Conservation (phyloP, 2,329 filamentous ascomycete genomes). For the Ceratocystis smalleyi region DNA sequence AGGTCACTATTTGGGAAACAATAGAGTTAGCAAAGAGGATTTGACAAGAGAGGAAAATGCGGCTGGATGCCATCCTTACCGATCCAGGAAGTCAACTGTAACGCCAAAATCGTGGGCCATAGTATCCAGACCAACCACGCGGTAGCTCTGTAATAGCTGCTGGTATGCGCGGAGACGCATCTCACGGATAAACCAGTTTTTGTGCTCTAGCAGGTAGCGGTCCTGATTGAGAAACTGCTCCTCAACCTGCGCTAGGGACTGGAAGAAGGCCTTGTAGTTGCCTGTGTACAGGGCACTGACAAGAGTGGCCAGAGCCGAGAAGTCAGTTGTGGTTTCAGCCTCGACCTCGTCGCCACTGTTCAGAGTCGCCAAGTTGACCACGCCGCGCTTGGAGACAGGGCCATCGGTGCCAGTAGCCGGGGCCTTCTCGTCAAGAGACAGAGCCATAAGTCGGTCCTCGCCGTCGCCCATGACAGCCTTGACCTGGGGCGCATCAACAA, state of each 20-base stretch:
- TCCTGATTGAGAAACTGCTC: constrained; percentile 88
- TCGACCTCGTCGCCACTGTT: constrained; percentile 49
- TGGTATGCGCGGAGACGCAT: constrained; percentile 95
- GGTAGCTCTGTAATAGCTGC: constrained; percentile 92
- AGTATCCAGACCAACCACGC: constrained; percentile 87
- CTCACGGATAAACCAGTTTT: constrained; percentile 92
- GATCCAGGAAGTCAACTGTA: constrained; percentile 88
- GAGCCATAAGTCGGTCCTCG: constrained; percentile 71
- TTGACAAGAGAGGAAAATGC: neutral
- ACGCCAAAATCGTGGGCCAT: constrained; percentile 98
- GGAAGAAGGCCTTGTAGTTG: constrained; percentile 88
- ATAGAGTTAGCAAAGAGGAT: neutral
- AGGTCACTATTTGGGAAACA: constrained; percentile 49
- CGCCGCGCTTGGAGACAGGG: constrained; percentile 29
- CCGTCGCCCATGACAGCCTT: constrained; percentile 86
- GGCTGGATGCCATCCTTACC: constrained; percentile 38
- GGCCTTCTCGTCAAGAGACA: constrained; percentile 64
- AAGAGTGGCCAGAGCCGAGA: constrained; percentile 70
- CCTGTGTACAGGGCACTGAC: constrained; percentile 87
- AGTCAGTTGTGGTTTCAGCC: constrained; percentile 73
- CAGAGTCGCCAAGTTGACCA: constrained; percentile 77
- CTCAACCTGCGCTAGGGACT: constrained; percentile 75
- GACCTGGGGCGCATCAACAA: constrained; percentile 95
- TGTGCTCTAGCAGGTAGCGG: constrained; percentile 89
- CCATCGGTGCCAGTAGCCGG: constrained; percentile 35